Evolutionary conservation across 202 grass and related monocot genomes (phyloP), one percentile per base, ranked within the genome.

Genomic region (Panicum hallii): DNA sequence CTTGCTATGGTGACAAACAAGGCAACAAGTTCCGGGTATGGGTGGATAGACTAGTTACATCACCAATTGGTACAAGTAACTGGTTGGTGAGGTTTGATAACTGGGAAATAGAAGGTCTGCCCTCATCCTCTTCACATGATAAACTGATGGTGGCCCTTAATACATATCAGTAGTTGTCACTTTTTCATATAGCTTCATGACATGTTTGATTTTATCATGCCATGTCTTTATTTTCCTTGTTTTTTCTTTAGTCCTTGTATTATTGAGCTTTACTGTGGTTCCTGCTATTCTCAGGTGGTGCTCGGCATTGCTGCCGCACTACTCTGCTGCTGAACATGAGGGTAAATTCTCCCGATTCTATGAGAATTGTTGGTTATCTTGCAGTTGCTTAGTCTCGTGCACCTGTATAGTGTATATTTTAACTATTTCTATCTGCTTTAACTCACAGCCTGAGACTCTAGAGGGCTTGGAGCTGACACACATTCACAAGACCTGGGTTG

Each of bases 81-180:
- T 99, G 93, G 96, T 64, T 92, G 75, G 90, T 94, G 40, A 99
- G 90, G 70, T 94, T 99, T 84, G 90, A 95, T 61, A 95, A 83
- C 53, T 99, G 96, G 91, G 96, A 92, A 67, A 77, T 88, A 62
- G 81, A 95, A 89, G 96, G 96, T 99, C 15, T 11, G 79, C 32
- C 44, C 74, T 70, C 30, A 22, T 43, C 42, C 10, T 74, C 38
- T 82, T 78, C 47, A 72, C 78, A 49, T 55, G 44, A 4, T 65
- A 19, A 63, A 43, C 19, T 53, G 28, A 43, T 46, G 54, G 23
- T 22, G 50, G n/a, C 19, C 53, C 20, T 56, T 82, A 71, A 80
- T 47, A 19, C 53, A 48, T 26, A 0, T 63, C 23, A 54, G 11
- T 52, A 38, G 50, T 70, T 80, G 20, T 14, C 11, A 72, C 22